Evolutionary conservation across 2,329 filamentous ascomycete genomes (phyloP), one percentile per base, ranked within the genome.

Genomic region (Penicillium sp.): DNA sequence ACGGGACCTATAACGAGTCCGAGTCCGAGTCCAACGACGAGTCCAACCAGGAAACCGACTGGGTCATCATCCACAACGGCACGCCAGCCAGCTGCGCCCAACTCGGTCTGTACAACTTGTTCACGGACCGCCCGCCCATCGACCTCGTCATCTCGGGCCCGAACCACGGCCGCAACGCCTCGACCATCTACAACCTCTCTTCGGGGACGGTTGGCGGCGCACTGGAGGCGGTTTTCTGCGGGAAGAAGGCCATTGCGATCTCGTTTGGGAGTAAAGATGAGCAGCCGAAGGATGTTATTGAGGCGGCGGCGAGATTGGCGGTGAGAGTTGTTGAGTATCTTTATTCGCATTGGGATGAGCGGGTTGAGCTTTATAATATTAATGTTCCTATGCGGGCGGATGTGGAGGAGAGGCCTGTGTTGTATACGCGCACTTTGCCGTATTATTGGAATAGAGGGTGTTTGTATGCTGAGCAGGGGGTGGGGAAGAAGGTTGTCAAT

Each of bases 371-470:
- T 16, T 95, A 95, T 69, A 86, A 82, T 52, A 81, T 95, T 58
- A 96, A 96, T 62, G 83, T 95, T 12, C 90, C 91, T 5, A 78
- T 96, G 45, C 77, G 91, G 3, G 81, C 84, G 54, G 84, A 83
- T 14, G 82, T 95, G 1, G 84, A 85, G 59, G 66, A 69, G 4
- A 75, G 79, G 46, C 88, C 86, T 65, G 82, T 90, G 1, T 61
- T 89, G 19, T 95, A 82, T 75, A 89, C 91, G 1, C 76, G 81
- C 46, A 85, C 95, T 73, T 69, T 95, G 63, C 89, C 95, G 71
- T 96, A 95, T 70, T 85, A 87, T 66, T 96, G 91, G 91, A 77
- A 76, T 14, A 75, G 78, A 12, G 87, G 85, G 0, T 87, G 85
- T 49, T 89, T 89, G 65, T 95, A 95, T 70, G 79, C 88, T 54